A percentile compares a stretch with the other conserved stretches of the same genome.
These are phyloP conservation scores for Phaeophleospora eucalypticola DNA, from an alignment of 2,329 filamentous ascomycete species.

Conservation along the genomic window DNA sequence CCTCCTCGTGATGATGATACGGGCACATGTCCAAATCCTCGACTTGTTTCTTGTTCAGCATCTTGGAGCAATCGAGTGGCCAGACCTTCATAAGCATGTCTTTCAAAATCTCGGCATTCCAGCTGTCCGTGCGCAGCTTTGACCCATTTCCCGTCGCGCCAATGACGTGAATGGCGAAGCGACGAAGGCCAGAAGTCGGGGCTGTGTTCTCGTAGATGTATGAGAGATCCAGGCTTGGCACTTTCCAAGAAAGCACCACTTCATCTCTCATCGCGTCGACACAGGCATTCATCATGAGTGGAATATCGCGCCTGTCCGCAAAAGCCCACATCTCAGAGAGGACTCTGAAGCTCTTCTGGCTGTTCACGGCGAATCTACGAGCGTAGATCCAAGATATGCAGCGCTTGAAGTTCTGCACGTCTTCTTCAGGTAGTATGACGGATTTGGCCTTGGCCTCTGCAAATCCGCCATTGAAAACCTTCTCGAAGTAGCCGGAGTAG, in stretches of 20 bases:
- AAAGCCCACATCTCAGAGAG: slow-evolving; percentile 9
- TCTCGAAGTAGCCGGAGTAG: slow-evolving; percentile 25
- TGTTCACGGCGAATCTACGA: background rate
- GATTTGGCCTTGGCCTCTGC: slow-evolving; percentile 8
- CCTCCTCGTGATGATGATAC: slow-evolving; percentile 7
- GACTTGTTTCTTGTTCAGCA: background rate
- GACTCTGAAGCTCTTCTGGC: background rate
- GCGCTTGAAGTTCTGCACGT: slow-evolving; percentile 6
- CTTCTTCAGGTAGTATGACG: slow-evolving; percentile 8
- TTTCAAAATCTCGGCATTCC: background rate
- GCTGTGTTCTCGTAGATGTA: slow-evolving; percentile 9
- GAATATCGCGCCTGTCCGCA: slow-evolving; percentile 11
- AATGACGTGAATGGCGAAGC: background rate
- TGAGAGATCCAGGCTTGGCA: background rate
- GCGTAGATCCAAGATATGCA: slow-evolving; percentile 16
- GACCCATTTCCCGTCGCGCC: background rate
- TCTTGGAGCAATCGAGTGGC: background rate
- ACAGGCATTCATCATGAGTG: slow-evolving; percentile 2
- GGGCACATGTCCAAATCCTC: slow-evolving; percentile 1
- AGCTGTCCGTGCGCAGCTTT: background rate
- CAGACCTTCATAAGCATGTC: slow-evolving; percentile 6
- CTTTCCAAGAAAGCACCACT: background rate
- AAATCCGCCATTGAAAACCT: slow-evolving; percentile 7
- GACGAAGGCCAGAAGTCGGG: background rate
- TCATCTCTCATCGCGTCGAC: background rate